These are phyloP conservation scores for Cucurbitaria berberidis DNA, from an alignment of 2,329 filamentous ascomycete species.

Conservation along the genomic window DNA sequence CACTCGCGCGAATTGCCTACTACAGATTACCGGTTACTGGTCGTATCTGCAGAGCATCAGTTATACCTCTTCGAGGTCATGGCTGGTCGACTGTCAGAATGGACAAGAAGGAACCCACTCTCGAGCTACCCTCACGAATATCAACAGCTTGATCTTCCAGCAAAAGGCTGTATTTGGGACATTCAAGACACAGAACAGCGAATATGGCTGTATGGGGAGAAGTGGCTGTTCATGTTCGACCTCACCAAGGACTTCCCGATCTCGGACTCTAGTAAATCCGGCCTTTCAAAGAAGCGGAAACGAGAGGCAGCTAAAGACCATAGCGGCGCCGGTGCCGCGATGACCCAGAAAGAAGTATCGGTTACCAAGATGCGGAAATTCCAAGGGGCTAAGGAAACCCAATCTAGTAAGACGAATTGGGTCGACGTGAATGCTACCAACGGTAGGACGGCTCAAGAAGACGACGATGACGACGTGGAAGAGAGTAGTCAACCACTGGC, in stretches of 20 bases:
- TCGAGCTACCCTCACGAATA: slow-evolving; percentile 76
- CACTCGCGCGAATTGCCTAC: slow-evolving; percentile 64
- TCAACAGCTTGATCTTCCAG: slow-evolving; percentile 74
- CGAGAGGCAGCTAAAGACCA: slow-evolving; percentile 41
- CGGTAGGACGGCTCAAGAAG: slow-evolving; percentile 25
- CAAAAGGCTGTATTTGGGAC: slow-evolving; percentile 87
- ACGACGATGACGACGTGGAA: slow-evolving; percentile 35
- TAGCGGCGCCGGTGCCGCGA: slow-evolving; percentile 63
- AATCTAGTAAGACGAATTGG: slow-evolving; percentile 32
- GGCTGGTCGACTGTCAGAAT: slow-evolving; percentile 78
- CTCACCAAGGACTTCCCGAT: slow-evolving; percentile 69
- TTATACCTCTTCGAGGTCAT: slow-evolving; percentile 80
- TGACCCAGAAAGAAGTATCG: slow-evolving; percentile 55
- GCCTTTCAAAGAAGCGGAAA: slow-evolving; percentile 38
- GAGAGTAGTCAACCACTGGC: slow-evolving; percentile 38
- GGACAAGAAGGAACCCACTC: slow-evolving; percentile 85
- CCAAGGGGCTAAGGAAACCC: slow-evolving; percentile 47
- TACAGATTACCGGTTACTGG: slow-evolving; percentile 61
- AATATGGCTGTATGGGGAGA: slow-evolving; percentile 85
- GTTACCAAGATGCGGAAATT: slow-evolving; percentile 58
- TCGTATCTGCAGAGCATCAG: slow-evolving; percentile 69
- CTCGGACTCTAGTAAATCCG: slow-evolving; percentile 16
- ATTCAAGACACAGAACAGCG: slow-evolving; percentile 60
- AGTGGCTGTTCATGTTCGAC: slow-evolving; percentile 93
- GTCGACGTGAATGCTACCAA: slow-evolving; percentile 33